Evolutionary conservation across 108 stramenopile genomes (phyloP).

Genomic region (Licmophora abbreviata): DNA sequence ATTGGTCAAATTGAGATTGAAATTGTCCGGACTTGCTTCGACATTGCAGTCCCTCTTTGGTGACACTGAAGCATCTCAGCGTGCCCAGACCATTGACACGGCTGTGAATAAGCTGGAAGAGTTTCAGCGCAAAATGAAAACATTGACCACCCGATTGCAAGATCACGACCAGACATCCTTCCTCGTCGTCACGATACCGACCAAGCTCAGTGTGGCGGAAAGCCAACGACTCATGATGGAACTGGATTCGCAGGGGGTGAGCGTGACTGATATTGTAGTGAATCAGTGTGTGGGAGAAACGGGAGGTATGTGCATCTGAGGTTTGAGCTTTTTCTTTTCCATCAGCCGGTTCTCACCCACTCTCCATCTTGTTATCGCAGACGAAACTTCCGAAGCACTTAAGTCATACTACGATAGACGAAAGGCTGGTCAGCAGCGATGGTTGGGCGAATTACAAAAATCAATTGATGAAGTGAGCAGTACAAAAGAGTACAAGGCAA

Average conservation of each 20-base stretch:
- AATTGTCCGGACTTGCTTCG: constrained; percentile 57
- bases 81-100: constrained; percentile 57
- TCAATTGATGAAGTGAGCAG: constrained; percentile 56
- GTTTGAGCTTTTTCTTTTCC: neutral
- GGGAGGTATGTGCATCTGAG: too few relatives aligned
- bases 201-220: constrained; percentile 76
- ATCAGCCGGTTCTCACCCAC: too few relatives aligned
- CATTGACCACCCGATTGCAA: constrained; percentile 36
- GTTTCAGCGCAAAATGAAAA: constrained; percentile 52
- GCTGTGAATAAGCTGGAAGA: constrained; percentile 61
- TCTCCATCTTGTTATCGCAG: constrained; percentile 2
- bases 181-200: constrained; percentile 89
- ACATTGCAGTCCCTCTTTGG: constrained; percentile 73
- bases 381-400: constrained; percentile 31
- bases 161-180: constrained; percentile 55
- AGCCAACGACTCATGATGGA: constrained; percentile 69
- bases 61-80: constrained; percentile 27
- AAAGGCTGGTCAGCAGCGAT: constrained; percentile 56
- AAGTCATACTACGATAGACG: constrained; percentile 64
- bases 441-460: constrained; percentile 57
- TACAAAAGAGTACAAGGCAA: constrained; percentile 48
- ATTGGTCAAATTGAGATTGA: constrained; percentile 59
- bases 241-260: constrained; percentile 51
- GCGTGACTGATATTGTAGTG: constrained; percentile 68
- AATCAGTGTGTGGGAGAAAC: constrained; percentile 68